Base-by-base conservation (phyloP, 1,139 yeast species). In the Lodderomyces metapsilosis region DNA sequence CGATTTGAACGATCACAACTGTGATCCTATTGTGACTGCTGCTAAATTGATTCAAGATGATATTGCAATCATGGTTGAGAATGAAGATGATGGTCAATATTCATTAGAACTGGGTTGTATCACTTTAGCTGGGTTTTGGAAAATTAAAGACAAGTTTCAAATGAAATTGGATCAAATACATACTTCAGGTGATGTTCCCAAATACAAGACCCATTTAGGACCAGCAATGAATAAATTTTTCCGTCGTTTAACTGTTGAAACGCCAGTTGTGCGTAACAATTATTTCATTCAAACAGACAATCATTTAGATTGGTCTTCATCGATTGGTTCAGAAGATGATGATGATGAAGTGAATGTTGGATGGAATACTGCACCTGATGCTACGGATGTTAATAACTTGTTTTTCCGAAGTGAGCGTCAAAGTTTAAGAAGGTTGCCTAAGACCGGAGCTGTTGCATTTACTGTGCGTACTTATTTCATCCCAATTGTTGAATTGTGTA, bases 371-470 rank as follows among this genome's bases (percentile, higher is more conserved):
- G 84, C 86, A 1, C 52, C 59, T n/a, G 59, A 62, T 10, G 84
- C 84, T 2, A 57, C 54, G 1, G 70, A 66, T 34, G 57, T 78
- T 6, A 61, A 60, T 13, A 68, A 71, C 46, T 59, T 81, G 31
- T 76, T 70, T 58, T 80, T 74, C 57, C 67, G 89, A 52, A 78
- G 84, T 36, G 89, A 83, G 56, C 68, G 88, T 51, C 92, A 84
- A 57, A 74, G 85, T 37, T 66, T 84, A 44, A 74, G 89, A 44
- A 72, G 86, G 53, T 64, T 84, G 45, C 88, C 91, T 7, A 68
- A 70, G 42, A 60, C 80, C 2, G 78, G 82, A 7, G 84, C 84
- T 2, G 68, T 80, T 17, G 64, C 78, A 2, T 83, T 83, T 58
- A 80, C 86, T 10, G 70, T 83, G 37, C 64, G 87, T 49, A 82